Evolutionary conservation across 305 asterid species (phyloP), one percentile per base, ranked within the genome.

Genomic region (Solanum hybrid): DNA sequence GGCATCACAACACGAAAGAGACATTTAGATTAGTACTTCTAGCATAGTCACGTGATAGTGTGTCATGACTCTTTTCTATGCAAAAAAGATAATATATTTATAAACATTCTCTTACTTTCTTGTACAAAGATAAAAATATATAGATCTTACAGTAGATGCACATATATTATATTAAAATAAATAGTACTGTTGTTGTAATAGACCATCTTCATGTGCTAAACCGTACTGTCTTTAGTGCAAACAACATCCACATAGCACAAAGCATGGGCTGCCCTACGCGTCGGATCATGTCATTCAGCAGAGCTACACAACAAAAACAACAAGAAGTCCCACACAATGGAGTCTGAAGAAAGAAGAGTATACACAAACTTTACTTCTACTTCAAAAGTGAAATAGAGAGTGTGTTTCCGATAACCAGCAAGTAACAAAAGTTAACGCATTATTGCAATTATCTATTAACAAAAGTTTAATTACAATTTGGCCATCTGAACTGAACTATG

Each of bases 391-490:
- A 7, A 20, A 60, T 8, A 20, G 26, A 60, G 71, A 60, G 71
- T 0, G 11, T 60, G 76, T 10, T 69, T 69, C 3, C 6, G 3
- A 64, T 64, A 69, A 24, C 17, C 9, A 75, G 14, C 82, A 34
- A 77, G 16, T 6, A 20, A 34, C 82, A 76, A 36, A 76, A 46
- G 71, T 31, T 29, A 1, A 1, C 81, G 38, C 77, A 38, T 16
- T 77, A 78, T n/a, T 66, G 87, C 90, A 24, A 22, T 88, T 88
- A 88, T 88, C 29, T 35, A 88, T 88, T 79, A 60, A 88, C 79
- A 88, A 71, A 88, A 35, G 90, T 88, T 88, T 88, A 88, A 88
- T 79, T 88, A 88, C 90, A 88, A 60, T 60, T 66, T 79, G 69
- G 79, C 86, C 12, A 88, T 88, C 34, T 71, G 34, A 88, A 88